Percentiles rank a stretch among this genome's conserved stretches.
Conservation (phyloP, 2,329 filamentous ascomycete genomes). For the Verticillium longisporum region DNA sequence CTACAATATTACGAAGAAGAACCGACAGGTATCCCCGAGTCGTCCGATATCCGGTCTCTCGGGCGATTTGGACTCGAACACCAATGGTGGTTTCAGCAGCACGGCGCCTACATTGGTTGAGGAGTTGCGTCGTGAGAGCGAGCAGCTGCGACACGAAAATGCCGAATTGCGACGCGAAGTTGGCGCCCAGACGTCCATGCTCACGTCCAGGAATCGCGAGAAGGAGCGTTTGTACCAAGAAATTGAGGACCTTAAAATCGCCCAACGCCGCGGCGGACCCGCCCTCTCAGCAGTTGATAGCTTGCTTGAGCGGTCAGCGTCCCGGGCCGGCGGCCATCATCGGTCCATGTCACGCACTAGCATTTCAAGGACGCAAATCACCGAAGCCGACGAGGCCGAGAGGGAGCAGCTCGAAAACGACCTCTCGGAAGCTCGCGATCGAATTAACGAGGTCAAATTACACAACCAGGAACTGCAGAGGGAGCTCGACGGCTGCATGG, state of each 20-base stretch:
- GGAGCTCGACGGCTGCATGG: conserved; percentile 71
- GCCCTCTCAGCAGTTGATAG: conserved; percentile 71
- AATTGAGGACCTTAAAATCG: conserved; percentile 92
- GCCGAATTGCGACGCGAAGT: conserved; percentile 87
- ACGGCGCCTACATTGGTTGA: conserved; percentile 64
- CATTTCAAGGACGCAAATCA: conserved; percentile 56
- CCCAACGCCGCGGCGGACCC: conserved; percentile 63
- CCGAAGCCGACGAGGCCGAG: conserved; percentile 61
- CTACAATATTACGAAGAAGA: conserved; percentile 56
- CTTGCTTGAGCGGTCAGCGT: conserved; percentile 89
- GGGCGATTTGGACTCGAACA: conserved; percentile 41
- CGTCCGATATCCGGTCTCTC: conserved; percentile 44
- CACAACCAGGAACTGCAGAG: conserved; percentile 84
- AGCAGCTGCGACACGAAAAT: conserved; percentile 84
- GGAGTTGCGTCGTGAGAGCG: conserved; percentile 62
- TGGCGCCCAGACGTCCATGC: conserved; percentile 93
- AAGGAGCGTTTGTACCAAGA: conserved; percentile 94
- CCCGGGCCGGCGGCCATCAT: conserved; percentile 63
- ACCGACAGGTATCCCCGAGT: conserved; percentile 38
- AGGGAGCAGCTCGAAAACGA: conserved; percentile 82
- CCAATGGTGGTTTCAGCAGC: conserved; percentile 46
- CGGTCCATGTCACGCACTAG: conserved; percentile 71
- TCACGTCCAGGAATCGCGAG: conserved; percentile 91
- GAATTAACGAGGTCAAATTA: conserved; percentile 77
- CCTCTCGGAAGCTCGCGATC: conserved; percentile 77